Evolutionary conservation across 805 yeast genomes (phyloP).

Genomic region (Spathaspora gorwiae): DNA sequence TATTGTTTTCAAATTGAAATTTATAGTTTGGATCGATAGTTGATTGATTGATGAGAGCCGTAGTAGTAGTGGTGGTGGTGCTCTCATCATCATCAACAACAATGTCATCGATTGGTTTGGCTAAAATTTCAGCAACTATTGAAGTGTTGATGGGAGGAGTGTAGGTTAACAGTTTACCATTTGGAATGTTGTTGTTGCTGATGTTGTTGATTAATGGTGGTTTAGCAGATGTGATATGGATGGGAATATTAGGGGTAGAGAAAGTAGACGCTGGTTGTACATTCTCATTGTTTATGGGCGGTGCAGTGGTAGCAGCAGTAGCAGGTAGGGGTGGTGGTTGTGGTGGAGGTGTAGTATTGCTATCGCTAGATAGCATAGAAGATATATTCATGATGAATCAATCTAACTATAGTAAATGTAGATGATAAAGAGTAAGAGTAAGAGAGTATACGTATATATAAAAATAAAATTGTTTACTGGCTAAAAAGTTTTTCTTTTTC

Average conservation of each 20-base stretch:
- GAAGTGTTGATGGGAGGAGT: not conserved
- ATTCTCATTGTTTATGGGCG: not conserved
- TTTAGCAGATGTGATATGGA: not conserved
- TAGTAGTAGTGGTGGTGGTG: not conserved
- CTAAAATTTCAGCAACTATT: conserved; percentile 2
- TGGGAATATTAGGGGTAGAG: no score
- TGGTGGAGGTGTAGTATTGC: conserved; percentile 6
- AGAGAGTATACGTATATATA: no score
- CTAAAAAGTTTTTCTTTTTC: no score
- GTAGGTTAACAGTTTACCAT: not conserved
- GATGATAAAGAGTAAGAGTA: no score
- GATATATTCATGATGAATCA: conserved; percentile 26
- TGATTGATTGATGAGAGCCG: conserved; percentile 1
- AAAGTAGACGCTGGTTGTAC: no score
- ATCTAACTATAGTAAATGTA: no score
- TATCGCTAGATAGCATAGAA: conserved; percentile 30
- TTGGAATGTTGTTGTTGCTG: not conserved
- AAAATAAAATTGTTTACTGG: no score
- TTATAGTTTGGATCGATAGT: conserved; percentile 3
- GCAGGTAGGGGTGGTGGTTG: not conserved
- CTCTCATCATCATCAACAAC: not conserved
- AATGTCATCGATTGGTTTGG: not conserved
- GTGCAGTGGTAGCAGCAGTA: not conserved
- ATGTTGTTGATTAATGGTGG: not conserved
- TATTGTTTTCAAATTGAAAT: conserved; percentile 3